Evolutionary conservation across 1,139 yeast genomes (phyloP), one percentile per base, ranked within the genome.

Genomic region (Diutina rugosa): DNA sequence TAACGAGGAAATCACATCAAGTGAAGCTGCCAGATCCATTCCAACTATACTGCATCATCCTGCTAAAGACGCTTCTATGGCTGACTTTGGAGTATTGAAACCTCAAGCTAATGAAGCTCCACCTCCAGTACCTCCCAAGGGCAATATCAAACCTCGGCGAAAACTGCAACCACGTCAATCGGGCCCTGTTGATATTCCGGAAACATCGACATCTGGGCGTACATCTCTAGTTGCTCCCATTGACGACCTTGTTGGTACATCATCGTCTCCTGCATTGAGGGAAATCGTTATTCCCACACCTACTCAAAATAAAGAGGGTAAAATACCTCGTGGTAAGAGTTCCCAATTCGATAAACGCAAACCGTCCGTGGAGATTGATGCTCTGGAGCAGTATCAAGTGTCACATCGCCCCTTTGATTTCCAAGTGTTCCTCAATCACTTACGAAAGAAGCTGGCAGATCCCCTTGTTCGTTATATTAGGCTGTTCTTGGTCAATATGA

Each of bases 391-490:
- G 16, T 48, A 53, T 10, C 52, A 53, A 12, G 30, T 46, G 32
- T 44, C 52, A 5, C 56, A 53, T 26, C 56, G 46, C 49, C 52
- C 51, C 2, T 88, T 90, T 70, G 96, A 93, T 67, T 93, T 91
- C 68, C 96, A 88, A 65, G 72, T 77, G 29, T 95, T 95, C 66
- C 74, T 91, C 46, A 75, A 78, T 6, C 90, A 87, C 60, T 76
- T 95, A 60, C 83, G 86, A 57, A 79, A 81, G 58, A 85, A 84
- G 61, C 76, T 81, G 57, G 97, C 98, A 1, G 96, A 90, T 59
- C 98, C 99, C 0, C 79, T 91, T 51, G 91, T 93, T 1, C 79
- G 91, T 57, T 95, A 91, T 64, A 81, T 91, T 52, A 82, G 88
- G 66, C 90, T 89, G 32, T 86, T 95, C 63, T 72, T 95, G 55